phyloP scores from a whole-genome alignment of 352 stramenopile genomes.

The Hyaloperonospora brassicae region DNA sequence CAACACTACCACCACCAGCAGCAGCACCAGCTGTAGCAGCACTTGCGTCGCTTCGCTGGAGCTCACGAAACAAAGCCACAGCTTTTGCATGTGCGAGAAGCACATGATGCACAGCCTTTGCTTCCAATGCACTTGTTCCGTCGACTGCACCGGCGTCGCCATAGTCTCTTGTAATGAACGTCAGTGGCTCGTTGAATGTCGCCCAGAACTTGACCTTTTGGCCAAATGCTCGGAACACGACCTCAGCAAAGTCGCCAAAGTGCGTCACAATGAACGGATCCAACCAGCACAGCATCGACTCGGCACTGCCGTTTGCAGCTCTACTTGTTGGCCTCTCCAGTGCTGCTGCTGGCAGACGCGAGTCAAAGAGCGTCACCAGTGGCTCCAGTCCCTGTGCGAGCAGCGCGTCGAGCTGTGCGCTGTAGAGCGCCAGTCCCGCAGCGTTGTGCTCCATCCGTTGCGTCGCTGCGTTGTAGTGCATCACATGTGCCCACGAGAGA shows the following conservation, averaged over 20 bases:
- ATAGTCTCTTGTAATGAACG: slow-evolving; percentile 82
- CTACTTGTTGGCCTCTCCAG: slow-evolving; percentile 48
- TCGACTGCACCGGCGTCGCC: slow-evolving; percentile 22
- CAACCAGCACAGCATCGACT: slow-evolving; percentile 26
- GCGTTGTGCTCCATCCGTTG: slow-evolving; percentile 19
- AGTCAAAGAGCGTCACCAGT: slow-evolving; percentile 93
- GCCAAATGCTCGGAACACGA: slow-evolving; percentile 89
- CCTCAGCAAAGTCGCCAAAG: slow-evolving; percentile 84
- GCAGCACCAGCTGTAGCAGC: slow-evolving; percentile 30
- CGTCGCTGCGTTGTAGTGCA: slow-evolving; percentile 20
- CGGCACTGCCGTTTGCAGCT: slow-evolving; percentile 31
- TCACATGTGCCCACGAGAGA: slow-evolving; percentile 31
- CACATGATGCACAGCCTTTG: slow-evolving; percentile 84
- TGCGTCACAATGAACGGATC: slow-evolving; percentile 44
- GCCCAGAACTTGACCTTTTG: slow-evolving; percentile 90
- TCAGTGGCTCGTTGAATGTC: slow-evolving; percentile 93
- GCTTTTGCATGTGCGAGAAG: slow-evolving; percentile 85
- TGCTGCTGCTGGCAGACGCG: slow-evolving; percentile 87
- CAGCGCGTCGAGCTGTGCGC: slow-evolving; percentile 86
- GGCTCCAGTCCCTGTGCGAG: slow-evolving; percentile 62
- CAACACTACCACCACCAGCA: background rate
- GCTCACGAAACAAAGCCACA: slow-evolving; percentile 76
- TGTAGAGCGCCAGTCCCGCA: slow-evolving; percentile 36
- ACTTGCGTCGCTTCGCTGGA: slow-evolving; percentile 33
- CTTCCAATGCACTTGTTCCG: slow-evolving; percentile 7